Evolutionary conservation across 2,329 filamentous ascomycete species (phyloP).

Genomic region (Alternaria gaisen): DNA sequence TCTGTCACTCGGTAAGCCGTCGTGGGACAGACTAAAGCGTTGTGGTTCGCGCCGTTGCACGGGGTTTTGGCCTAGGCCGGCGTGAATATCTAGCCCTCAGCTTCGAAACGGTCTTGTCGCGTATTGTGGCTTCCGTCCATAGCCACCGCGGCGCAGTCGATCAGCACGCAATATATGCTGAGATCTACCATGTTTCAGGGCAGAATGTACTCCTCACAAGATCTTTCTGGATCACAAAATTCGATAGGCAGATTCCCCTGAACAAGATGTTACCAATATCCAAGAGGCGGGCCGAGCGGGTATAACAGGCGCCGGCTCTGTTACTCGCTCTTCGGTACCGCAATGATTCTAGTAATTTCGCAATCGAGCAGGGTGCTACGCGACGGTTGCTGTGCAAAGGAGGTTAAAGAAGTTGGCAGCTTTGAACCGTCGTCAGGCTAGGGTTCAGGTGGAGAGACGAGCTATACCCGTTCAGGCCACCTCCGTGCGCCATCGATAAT

Average conservation of each 20-base stretch:
- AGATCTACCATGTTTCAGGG: background rate
- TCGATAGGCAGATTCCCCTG: background rate
- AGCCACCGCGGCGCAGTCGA: background rate
- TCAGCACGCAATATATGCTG: background rate
- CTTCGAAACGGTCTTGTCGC: slow-evolving; percentile 8
- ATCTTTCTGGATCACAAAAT: too few species aligned
- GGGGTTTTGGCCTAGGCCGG: background rate
- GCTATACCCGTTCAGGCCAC: background rate
- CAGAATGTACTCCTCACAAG: background rate
- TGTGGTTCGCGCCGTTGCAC: slow-evolving; percentile 12
- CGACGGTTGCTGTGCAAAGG: background rate
- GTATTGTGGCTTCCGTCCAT: background rate
- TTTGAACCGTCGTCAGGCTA: background rate
- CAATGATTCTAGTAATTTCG: background rate
- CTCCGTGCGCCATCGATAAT: slow-evolving; percentile 2
- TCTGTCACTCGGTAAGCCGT: slow-evolving; percentile 11
- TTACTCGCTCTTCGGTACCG: background rate
- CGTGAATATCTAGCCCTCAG: slow-evolving; percentile 1
- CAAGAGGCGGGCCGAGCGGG: background rate
- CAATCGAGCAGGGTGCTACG: background rate
- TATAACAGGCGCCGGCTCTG: background rate
- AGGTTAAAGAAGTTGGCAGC: slow-evolving; percentile 8
- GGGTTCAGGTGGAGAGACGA: background rate
- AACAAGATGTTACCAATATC: background rate
- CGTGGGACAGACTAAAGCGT: background rate